A percentile compares a stretch with the other conserved stretches of the same genome.
Conservation (phyloP, 257 asterid species). For the Apocynum venetum region DNA sequence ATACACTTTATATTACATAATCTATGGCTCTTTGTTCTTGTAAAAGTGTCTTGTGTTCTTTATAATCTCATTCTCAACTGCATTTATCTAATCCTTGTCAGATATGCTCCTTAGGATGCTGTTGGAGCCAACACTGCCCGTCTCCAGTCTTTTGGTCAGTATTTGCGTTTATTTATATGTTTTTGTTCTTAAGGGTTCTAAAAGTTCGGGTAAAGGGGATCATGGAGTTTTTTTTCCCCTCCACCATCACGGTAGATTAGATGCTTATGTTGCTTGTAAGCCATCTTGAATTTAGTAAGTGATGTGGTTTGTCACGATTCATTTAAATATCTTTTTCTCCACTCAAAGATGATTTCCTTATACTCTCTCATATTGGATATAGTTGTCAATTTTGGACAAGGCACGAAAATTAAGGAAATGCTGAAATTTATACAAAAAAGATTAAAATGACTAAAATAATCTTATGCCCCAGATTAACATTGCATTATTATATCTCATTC, state of each 20-base stretch:
- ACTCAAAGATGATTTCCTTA: not conserved
- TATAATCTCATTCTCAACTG: not conserved
- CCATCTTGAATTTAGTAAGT: not conserved
- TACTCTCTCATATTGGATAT: not conserved
- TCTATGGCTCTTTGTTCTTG: not conserved
- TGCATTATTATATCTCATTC: too few species aligned
- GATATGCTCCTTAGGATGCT: slow-evolving; percentile 70
- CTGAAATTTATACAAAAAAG: too few species aligned
- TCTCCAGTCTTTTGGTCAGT: slow-evolving; percentile 56
- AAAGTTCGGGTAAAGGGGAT: not conserved
- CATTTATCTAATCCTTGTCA: slow-evolving; percentile 37
- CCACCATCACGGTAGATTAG: not conserved
- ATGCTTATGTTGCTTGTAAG: not conserved
- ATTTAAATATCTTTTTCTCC: not conserved
- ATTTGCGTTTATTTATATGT: slow-evolving; percentile 15
- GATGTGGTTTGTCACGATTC: not conserved
- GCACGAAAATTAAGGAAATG: too few species aligned
- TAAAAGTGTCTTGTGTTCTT: not conserved
- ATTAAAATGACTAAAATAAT: too few species aligned
- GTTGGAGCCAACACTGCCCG: slow-evolving; percentile 53
- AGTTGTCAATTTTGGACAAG: too few species aligned
- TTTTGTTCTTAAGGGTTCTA: not conserved
- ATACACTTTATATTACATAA: not conserved
- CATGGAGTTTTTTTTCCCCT: not conserved
- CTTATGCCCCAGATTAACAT: too few species aligned